These are phyloP conservation scores for Chloris gayana DNA, from an alignment of 176 grass and related monocot genomes.

Conservation along the genomic window DNA sequence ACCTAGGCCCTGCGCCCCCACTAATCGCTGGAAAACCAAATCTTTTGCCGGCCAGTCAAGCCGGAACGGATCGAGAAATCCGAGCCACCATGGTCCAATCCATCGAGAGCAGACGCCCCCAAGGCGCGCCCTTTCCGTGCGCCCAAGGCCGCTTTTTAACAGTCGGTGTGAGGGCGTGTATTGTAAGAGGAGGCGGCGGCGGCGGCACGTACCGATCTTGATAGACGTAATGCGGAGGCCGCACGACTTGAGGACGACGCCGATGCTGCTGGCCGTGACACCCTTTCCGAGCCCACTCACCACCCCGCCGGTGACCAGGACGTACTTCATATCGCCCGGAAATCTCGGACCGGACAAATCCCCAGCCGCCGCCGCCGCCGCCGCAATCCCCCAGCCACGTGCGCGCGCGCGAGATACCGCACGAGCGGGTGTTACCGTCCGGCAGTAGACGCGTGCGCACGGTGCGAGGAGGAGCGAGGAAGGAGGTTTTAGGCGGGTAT, in stretches of 20 bases:
- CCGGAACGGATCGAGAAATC: conserved; percentile 42
- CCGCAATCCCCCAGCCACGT: background rate
- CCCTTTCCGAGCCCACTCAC: conserved; percentile 70
- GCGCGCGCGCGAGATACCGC: background rate
- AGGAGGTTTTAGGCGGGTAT: conserved; percentile 42
- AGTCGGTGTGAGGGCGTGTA: background rate
- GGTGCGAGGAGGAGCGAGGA: background rate
- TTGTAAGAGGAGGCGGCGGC: background rate
- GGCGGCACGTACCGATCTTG: conserved; percentile 60
- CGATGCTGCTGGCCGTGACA: conserved; percentile 72
- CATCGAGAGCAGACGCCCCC: background rate
- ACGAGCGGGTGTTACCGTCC: background rate
- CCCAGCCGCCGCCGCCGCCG: conserved; percentile 3
- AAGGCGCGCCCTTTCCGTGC: background rate
- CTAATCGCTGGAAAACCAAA: conserved; percentile 45
- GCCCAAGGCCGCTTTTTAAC: background rate
- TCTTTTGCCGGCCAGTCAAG: conserved; percentile 7
- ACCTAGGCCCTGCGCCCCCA: conserved; percentile 29
- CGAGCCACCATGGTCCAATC: conserved; percentile 1
- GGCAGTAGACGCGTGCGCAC: background rate
- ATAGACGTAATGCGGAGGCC: conserved; percentile 75
- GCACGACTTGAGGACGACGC: conserved; percentile 66
- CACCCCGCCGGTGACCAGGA: conserved; percentile 72
- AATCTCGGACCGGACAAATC: conserved; percentile 21
- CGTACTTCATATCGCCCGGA: conserved; percentile 61